phyloP scores from a whole-genome alignment of 805 yeast species.

The Kazachstania bromeliacearum region DNA sequence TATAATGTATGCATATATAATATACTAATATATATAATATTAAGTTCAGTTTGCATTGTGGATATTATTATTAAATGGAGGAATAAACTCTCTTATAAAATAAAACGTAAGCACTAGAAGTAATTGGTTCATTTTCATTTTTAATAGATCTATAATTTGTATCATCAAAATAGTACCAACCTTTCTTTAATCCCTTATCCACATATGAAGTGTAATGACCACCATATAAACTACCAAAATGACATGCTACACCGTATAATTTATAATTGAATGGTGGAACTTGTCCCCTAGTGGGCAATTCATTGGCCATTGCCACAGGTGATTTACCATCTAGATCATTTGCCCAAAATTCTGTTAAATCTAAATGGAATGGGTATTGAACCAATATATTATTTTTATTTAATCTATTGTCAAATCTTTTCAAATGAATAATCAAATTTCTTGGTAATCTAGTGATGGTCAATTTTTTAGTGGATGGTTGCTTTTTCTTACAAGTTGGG shows the following conservation, averaged over 20 bases:
- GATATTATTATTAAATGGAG: conserved; percentile 4
- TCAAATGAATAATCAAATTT: conserved; percentile 70
- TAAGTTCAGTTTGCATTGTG: no score
- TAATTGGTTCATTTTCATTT: conserved; percentile 45
- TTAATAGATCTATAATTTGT: conserved; percentile 50
- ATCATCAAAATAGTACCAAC: conserved; percentile 84
- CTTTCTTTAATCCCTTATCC: conserved; percentile 45
- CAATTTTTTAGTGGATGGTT: conserved; percentile 59
- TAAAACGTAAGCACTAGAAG: conserved; percentile 72
- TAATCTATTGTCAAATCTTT: conserved; percentile 52
- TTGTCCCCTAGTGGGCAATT: conserved; percentile 64
- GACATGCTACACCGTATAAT: conserved; percentile 75
- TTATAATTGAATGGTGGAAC: conserved; percentile 69
- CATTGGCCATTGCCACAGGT: conserved; percentile 26
- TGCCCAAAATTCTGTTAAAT: conserved; percentile 63
- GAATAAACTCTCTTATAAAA: conserved; percentile 48
- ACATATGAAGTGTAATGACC: conserved; percentile 88
- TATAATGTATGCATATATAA: background rate
- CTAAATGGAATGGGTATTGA: conserved; percentile 57
- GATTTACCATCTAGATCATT: conserved; percentile 26
- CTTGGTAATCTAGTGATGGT: conserved; percentile 72
- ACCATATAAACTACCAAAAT: conserved; percentile 69
- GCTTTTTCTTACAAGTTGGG: conserved; percentile 58
- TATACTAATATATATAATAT: background rate
- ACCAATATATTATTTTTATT: conserved; percentile 55